phyloP scores from a whole-genome alignment of 164 flowering plant genomes.

The Magnolia officinalis region DNA sequence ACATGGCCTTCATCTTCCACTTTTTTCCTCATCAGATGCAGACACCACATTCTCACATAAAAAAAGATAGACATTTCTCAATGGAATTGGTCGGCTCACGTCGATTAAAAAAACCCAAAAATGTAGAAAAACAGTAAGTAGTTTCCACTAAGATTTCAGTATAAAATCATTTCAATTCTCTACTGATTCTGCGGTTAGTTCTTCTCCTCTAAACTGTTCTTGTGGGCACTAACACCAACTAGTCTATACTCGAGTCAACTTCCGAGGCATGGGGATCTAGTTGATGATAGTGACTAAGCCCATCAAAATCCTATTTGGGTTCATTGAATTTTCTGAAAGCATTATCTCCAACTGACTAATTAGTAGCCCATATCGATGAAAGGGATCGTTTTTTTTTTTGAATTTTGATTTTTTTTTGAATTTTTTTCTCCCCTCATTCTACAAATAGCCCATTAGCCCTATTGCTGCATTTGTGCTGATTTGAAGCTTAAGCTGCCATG shows the following conservation, averaged over 20 bases:
- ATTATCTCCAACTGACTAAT: conserved; percentile 9
- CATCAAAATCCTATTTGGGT: conserved; percentile 16
- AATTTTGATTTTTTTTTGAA: too few relatives aligned
- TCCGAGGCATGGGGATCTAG: conserved; percentile 18
- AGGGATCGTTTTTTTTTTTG: conserved; percentile 1
- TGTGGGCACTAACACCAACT: conserved; percentile 1
- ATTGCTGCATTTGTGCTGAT: background rate
- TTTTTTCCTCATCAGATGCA: conserved; percentile 31
- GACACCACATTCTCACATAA: conserved; percentile 41
- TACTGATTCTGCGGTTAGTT: conserved; percentile 19
- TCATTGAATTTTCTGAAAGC: conserved; percentile 15
- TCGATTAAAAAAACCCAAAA: conserved; percentile 18
- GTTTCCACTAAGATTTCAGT: conserved; percentile 27
- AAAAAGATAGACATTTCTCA: conserved; percentile 28
- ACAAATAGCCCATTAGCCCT: conserved; percentile 11
- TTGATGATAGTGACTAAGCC: conserved; percentile 17
- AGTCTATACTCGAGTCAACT: conserved; percentile 1
- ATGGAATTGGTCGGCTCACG: conserved; percentile 46
- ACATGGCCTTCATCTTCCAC: conserved; percentile 33
- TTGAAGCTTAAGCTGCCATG: conserved; percentile 14
- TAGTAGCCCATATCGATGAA: conserved; percentile 6
- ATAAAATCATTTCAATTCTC: conserved; percentile 26
- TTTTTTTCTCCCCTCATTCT: background rate
- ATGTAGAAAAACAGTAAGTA: conserved; percentile 18
- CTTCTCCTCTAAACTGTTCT: conserved; percentile 17